Evolutionary conservation across 2,329 filamentous ascomycete species (phyloP).

Genomic region (Aspergillus chevalieri): DNA sequence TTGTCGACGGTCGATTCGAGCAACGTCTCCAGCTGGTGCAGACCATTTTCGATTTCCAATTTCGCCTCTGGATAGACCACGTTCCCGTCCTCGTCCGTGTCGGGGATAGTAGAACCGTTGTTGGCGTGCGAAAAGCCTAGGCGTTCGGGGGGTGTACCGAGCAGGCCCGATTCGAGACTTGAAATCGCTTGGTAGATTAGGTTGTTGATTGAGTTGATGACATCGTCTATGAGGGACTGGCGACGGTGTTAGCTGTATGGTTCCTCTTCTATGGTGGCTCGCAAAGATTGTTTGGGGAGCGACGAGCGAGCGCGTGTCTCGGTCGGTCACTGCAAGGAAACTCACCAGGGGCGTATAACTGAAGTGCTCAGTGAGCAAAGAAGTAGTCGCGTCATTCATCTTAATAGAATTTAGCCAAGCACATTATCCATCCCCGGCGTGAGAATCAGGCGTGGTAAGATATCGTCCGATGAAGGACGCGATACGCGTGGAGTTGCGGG

Average conservation of each 20-base stretch:
- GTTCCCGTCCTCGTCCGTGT: constrained; percentile 43
- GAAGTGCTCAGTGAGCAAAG: constrained; percentile 88
- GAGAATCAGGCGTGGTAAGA: background rate
- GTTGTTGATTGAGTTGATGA: constrained; percentile 94
- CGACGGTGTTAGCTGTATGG: background rate
- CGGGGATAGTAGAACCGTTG: constrained; percentile 42
- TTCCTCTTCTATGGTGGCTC: background rate
- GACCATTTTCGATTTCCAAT: constrained; percentile 79
- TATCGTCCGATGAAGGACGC: constrained; percentile 7
- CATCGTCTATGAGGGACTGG: constrained; percentile 90
- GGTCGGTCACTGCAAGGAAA: constrained; percentile 11
- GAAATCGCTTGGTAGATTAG: constrained; percentile 85
- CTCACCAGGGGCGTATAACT: constrained; percentile 86
- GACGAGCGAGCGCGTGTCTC: background rate
- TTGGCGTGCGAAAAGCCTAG: constrained; percentile 66
- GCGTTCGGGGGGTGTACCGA: constrained; percentile 63
- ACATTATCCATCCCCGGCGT: constrained; percentile 5
- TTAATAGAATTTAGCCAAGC: constrained; percentile 13
- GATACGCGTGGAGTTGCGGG: constrained; percentile 11
- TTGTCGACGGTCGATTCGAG: constrained; percentile 75
- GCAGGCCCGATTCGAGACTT: constrained; percentile 76
- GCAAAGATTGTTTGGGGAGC: background rate
- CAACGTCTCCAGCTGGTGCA: constrained; percentile 76
- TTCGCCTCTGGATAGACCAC: constrained; percentile 47
- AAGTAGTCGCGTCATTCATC: constrained; percentile 42